These are phyloP conservation scores for Syzygium malaccense DNA, from an alignment of 441 rosid species.

Conservation along the genomic window DNA sequence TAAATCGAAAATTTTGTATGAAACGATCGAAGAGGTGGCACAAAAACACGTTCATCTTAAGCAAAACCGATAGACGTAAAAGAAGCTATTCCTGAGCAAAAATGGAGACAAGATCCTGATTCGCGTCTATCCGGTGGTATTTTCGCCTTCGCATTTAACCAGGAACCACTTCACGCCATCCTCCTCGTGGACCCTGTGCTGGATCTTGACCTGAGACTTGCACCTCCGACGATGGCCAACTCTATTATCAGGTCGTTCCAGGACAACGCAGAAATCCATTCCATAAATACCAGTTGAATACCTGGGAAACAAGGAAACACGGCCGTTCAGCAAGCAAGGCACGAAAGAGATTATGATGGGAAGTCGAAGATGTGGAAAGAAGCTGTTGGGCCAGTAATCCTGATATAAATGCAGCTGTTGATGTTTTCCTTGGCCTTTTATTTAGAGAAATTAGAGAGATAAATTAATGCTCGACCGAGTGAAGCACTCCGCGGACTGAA, in stretches of 20 bases:
- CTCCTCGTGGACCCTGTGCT: background rate
- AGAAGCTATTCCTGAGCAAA: no score
- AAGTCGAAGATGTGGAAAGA: background rate
- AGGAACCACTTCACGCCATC: slow-evolving; percentile 1
- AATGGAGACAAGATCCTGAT: no score
- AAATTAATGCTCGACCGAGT: background rate
- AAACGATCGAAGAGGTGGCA: no score
- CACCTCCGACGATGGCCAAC: background rate
- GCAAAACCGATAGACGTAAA: no score
- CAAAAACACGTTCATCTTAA: no score
- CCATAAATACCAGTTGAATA: slow-evolving; percentile 15
- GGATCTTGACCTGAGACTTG: background rate
- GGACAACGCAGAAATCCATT: background rate
- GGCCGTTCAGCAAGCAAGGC: background rate
- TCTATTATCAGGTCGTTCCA: background rate
- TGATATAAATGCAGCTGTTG: background rate
- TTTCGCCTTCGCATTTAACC: background rate
- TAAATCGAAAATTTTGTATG: no score
- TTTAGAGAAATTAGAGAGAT: background rate
- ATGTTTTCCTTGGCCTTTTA: background rate
- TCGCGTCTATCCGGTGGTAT: background rate
- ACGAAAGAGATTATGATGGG: background rate
- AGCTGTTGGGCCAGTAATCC: background rate
- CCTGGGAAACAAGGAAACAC: background rate
- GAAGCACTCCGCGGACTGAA: background rate